These are phyloP conservation scores for Vaccinium myrtillus DNA, from an alignment of 148 eudicot genomes.

Conservation along the genomic window DNA sequence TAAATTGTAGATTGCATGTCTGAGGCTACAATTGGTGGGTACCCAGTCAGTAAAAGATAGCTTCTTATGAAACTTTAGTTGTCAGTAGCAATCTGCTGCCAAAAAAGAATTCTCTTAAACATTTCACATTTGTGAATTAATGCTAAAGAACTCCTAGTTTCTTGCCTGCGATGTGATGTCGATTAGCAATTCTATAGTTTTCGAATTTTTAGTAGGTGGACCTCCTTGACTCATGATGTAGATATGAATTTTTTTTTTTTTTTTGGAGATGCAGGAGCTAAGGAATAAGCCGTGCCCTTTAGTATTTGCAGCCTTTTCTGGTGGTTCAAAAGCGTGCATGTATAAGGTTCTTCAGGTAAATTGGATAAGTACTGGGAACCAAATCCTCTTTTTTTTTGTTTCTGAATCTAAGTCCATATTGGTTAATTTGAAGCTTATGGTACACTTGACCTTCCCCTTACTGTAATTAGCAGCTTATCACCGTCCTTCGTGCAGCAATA, in stretches of 20 bases:
- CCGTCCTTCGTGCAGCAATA: not conserved
- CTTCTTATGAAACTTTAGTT: not conserved
- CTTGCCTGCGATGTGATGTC: not conserved
- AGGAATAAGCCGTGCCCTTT: conserved; percentile 53
- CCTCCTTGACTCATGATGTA: not conserved
- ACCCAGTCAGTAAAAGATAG: not conserved
- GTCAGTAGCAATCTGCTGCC: not conserved
- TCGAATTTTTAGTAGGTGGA: not conserved
- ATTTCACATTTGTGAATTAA: not conserved
- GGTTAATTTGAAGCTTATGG: not conserved
- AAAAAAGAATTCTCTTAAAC: not conserved
- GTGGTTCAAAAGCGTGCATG: conserved; percentile 75
- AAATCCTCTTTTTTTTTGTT: not conserved
- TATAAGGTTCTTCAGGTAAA: conserved; percentile 66
- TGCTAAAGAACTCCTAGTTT: not conserved
- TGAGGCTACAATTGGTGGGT: not conserved
- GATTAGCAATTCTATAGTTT: conserved; percentile 1
- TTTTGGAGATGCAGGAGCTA: conserved; percentile 40
- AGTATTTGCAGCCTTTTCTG: conserved; percentile 55
- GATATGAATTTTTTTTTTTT: not conserved
- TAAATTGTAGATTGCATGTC: not conserved
- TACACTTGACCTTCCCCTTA: not conserved
- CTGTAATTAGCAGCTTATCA: not conserved
- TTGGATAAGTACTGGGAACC: not conserved
- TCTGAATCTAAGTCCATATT: not conserved